Conservation (phyloP, 179 eudicot genomes). For the Silene vulgaris region DNA sequence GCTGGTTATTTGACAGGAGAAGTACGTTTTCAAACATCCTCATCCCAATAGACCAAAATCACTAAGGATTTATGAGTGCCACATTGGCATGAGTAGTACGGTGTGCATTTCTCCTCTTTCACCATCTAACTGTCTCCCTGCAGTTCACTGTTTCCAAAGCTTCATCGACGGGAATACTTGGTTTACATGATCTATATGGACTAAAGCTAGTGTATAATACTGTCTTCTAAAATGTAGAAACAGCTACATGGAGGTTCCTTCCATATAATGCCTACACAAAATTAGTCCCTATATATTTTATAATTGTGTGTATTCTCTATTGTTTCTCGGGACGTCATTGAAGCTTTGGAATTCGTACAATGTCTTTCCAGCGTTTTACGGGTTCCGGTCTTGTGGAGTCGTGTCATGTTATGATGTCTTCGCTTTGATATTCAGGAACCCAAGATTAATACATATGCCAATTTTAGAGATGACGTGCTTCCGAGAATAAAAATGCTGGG, state of each 20-base stretch:
- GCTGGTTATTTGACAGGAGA: conserved; percentile 52
- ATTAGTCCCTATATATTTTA: too few species aligned
- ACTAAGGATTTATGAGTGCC: conserved; percentile 89
- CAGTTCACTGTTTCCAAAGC: not conserved
- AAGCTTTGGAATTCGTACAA: not conserved
- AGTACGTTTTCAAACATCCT: conserved; percentile 76
- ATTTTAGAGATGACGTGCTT: conserved; percentile 94
- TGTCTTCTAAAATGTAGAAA: not conserved
- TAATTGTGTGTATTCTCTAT: not conserved
- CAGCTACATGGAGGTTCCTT: not conserved
- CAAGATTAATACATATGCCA: conserved; percentile 73
- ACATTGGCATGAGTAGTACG: conserved; percentile 98
- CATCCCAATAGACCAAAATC: conserved; percentile 85
- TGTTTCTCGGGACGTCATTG: not conserved
- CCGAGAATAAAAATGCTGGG: conserved; percentile 93
- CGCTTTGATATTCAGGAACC: conserved; percentile 68
- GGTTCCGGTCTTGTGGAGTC: not conserved
- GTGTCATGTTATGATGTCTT: conserved; percentile 4
- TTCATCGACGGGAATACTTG: not conserved
- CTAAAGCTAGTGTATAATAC: not conserved
- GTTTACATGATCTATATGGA: not conserved
- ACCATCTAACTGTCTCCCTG: conserved; percentile 1
- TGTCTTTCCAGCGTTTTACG: conserved; percentile 5
- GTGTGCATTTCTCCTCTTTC: conserved; percentile 41
- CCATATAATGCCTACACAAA: not conserved